Evolutionary conservation across 805 yeast species (phyloP).

Genomic region (Cyberlindnera japonica): DNA sequence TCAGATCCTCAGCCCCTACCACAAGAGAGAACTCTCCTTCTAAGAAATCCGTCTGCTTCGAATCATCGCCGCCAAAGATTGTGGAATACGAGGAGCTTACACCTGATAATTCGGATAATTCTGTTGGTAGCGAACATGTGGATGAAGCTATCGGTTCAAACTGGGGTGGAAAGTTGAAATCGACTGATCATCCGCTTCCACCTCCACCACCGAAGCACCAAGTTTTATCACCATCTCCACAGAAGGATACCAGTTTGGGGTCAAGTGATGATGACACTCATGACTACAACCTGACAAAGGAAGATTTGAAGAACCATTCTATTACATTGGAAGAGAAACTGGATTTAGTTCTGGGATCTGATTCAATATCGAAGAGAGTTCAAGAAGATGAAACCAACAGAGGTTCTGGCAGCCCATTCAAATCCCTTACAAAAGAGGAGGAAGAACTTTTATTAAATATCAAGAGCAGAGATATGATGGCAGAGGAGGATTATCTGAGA

Average conservation of each 20-base stretch:
- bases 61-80: slow-evolving; percentile 36
- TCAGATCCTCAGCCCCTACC: slow-evolving; percentile 10
- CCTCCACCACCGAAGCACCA: slow-evolving; percentile 34
- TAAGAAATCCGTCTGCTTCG: slow-evolving; percentile 37
- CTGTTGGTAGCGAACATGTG: slow-evolving; percentile 14
- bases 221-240: slow-evolving; percentile 20
- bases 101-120: slow-evolving; percentile 25
- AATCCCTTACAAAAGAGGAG: slow-evolving; percentile 19
- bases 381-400: slow-evolving; percentile 23
- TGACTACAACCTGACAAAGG: slow-evolving; percentile 28
- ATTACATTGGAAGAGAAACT: slow-evolving; percentile 42
- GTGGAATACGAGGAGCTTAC: slow-evolving; percentile 31
- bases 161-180: slow-evolving; percentile 25
- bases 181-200: slow-evolving; percentile 33
- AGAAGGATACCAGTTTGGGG: slow-evolving; percentile 24
- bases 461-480: slow-evolving; percentile 19
- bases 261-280: slow-evolving; percentile 27
- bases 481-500: slow-evolving; percentile 27
- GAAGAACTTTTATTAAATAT: slow-evolving; percentile 25
- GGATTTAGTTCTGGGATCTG: slow-evolving; percentile 36
- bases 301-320: slow-evolving; percentile 24
- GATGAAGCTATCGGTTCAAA: slow-evolving; percentile 23
- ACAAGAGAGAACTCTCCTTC: slow-evolving; percentile 31
- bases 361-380: slow-evolving; percentile 23
- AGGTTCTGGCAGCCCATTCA: slow-evolving; percentile 25